Evolutionary conservation across 116 monocot species (phyloP).

Genomic region (Zostera marina): DNA sequence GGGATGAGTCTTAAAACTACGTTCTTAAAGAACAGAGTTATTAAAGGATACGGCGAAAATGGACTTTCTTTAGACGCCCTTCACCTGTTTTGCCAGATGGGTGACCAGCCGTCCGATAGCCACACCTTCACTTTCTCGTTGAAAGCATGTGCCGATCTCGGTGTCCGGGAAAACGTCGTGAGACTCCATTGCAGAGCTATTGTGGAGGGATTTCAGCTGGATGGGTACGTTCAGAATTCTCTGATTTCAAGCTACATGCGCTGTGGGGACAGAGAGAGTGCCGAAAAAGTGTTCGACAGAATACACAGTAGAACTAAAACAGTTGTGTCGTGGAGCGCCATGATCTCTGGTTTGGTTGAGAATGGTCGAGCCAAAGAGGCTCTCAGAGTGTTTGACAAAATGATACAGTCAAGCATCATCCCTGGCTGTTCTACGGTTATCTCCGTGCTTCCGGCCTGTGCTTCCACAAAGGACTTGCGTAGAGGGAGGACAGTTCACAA

Average conservation of each 20-base stretch:
- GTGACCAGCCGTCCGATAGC: constrained; percentile 15
- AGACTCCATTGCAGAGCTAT: constrained; percentile 21
- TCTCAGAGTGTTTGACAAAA: constrained; percentile 32
- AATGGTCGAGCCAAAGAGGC: constrained; percentile 40
- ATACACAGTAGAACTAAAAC: constrained; percentile 26
- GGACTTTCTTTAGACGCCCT: constrained; percentile 11
- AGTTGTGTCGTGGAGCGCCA: constrained; percentile 33
- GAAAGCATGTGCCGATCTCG: constrained; percentile 24
- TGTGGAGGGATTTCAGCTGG: constrained; percentile 19
- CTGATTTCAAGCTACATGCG: constrained; percentile 31
- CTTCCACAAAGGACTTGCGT: constrained; percentile 22
- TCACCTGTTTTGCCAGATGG: constrained; percentile 19
- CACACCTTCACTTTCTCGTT: constrained; percentile 45
- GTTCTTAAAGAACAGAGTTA: constrained; percentile 32
- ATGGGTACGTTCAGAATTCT: constrained; percentile 36
- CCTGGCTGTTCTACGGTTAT: constrained; percentile 30
- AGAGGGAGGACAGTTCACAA: constrained; percentile 32
- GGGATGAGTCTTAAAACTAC: constrained; percentile 9
- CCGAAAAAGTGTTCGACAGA: constrained; percentile 20
- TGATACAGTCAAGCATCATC: constrained; percentile 18
- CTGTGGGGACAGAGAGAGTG: constrained; percentile 12
- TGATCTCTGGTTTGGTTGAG: constrained; percentile 41
- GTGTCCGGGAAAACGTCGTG: neutral
- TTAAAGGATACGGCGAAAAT: constrained; percentile 13
- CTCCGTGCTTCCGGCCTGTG: constrained; percentile 42